These are phyloP conservation scores for Amoeboaphelidium occidentale DNA, from an alignment of 371 early-diverging fungal genomes.

Conservation along the genomic window DNA sequence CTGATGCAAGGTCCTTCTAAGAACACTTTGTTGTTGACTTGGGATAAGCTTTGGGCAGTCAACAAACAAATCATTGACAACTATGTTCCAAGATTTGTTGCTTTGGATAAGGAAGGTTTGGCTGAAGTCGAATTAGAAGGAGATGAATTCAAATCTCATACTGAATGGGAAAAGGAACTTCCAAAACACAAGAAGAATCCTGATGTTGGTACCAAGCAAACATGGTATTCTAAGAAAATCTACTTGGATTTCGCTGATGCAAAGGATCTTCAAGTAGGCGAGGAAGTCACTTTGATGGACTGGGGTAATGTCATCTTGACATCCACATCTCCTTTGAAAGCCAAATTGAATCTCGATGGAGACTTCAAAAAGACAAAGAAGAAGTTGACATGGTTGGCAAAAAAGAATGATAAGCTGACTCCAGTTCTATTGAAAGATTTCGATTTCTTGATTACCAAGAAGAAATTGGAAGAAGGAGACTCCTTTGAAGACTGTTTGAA, in stretches of 20 bases:
- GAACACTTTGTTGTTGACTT: conserved; percentile 73
- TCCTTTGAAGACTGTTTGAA: conserved; percentile 61
- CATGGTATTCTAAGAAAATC: conserved; percentile 47
- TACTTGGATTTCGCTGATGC: conserved; percentile 82
- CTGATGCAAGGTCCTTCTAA: conserved; percentile 98
- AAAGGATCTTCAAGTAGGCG: conserved; percentile 40
- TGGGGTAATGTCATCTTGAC: conserved; percentile 94
- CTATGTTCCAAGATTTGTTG: conserved; percentile 72
- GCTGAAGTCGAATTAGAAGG: conserved; percentile 36
- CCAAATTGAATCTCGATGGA: conserved; percentile 64
- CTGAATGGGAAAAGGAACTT: conserved; percentile 31
- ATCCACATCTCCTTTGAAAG: conserved; percentile 20
- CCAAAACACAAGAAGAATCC: conserved; percentile 90
- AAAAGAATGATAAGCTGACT: conserved; percentile 10
- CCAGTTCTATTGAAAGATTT: conserved; percentile 56
- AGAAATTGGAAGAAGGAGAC: conserved; percentile 88
- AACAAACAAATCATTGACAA: conserved; percentile 98
- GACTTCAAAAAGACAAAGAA: conserved; percentile 97
- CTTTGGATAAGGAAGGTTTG: conserved; percentile 35
- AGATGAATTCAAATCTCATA: conserved; percentile 20
- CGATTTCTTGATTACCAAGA: conserved; percentile 90
- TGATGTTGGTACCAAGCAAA: conserved; percentile 65
- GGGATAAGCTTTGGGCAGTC: conserved; percentile 99
- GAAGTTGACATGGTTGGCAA: conserved; percentile 93
- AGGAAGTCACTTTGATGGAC: conserved; percentile 98